Evolutionary conservation across 2,329 filamentous ascomycete genomes (phyloP), one percentile per base, ranked within the genome.

Genomic region (Diaporthe amygdali): DNA sequence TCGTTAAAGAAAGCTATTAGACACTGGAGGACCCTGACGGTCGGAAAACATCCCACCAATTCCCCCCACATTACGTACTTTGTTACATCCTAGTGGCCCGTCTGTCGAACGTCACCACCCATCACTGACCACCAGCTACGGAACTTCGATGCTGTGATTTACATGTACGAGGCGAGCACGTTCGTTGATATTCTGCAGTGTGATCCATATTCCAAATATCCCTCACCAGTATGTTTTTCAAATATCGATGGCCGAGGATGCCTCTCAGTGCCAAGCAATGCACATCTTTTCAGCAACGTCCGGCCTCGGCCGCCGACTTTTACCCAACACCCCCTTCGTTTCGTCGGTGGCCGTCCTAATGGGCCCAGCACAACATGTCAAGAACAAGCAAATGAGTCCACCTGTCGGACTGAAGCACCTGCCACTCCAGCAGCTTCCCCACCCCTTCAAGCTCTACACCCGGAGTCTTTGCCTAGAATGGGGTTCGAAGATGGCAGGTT

Each of bases 41-140:
- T n/a, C 59, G 27, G 27, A 34, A 34, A 47, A 47, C 59, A 63
- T 47, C 59, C 41, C 59, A 63, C 59, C 59, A 25, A 34, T 25
- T 14, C 52, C 56, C 56, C 51, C 56, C 56, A 63, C 56, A 17
- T 63, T 63, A 34, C 56, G 56, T 63, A 63, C n/a, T 22, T 59
- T 59, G 22, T 41, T 41, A 56, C 32, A 56, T 39, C 54, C 54
- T 22, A 30, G 37, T 44, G 55, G 55, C 14, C 56, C 56, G 37
- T 44, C 39, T 30, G 2, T 46, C 56, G 27, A 41, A 47, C 54
- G 37, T 61, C 39, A 44, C 41, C 41, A 61, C 39, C 39, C 9
- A 37, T 4, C n/a, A 30, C 27, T 20, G 49, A 7, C 27, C n/a
- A n/a, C n/a, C 32, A 22, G 10, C 12, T 15, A 22, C 9, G 25